phyloP scores from a whole-genome alignment of 106 monocot genomes.

The Platanthera zijinensis region DNA sequence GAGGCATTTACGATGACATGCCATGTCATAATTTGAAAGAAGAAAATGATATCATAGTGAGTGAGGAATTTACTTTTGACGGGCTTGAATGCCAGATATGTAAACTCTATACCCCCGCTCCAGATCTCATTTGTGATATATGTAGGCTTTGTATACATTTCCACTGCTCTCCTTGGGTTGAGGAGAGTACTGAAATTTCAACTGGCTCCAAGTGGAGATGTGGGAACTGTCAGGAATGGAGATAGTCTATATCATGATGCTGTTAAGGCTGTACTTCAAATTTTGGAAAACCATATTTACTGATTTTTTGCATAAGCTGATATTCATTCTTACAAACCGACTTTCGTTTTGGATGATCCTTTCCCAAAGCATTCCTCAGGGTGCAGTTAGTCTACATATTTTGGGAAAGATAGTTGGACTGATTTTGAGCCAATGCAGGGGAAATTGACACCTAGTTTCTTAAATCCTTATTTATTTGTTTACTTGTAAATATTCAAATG shows the following conservation, averaged over 20 bases:
- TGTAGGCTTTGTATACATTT: conserved; percentile 53
- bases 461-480: background rate
- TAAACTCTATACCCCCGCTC: conserved; percentile 30
- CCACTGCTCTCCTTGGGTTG: conserved; percentile 68
- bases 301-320: background rate
- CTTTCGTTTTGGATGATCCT: background rate
- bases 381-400: background rate
- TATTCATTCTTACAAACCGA: background rate
- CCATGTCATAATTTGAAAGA: background rate
- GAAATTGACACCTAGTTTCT: background rate
- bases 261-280: background rate
- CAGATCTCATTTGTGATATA: conserved; percentile 45
- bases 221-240: conserved; percentile 61
- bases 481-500: conserved; percentile 4
- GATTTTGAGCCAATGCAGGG: background rate
- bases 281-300: background rate
- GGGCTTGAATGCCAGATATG: conserved; percentile 37
- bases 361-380: background rate
- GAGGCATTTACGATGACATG: conserved; percentile 7
- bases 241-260: conserved; percentile 14
- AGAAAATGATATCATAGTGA: conserved; percentile 1
- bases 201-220: conserved; percentile 48
- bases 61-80: background rate
- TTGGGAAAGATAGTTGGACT: background rate
- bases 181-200: conserved; percentile 15